phyloP scores from a whole-genome alignment of 306 rosid genomes.

The Lathyrus oleraceus region DNA sequence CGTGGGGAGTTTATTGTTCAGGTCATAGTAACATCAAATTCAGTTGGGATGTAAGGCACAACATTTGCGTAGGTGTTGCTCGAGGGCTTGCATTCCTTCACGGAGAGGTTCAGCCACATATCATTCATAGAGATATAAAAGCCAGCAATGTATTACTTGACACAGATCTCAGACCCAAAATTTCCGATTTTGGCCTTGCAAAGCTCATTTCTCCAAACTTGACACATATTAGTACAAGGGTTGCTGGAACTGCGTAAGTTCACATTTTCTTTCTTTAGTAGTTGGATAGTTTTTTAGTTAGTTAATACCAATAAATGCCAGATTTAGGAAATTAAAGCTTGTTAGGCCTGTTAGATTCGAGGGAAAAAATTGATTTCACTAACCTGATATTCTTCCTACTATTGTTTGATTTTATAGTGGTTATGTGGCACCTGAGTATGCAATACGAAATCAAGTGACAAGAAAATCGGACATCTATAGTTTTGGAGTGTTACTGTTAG shows the following conservation, averaged over 20 bases:
- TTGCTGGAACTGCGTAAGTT: conserved; percentile 46
- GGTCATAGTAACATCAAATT: conserved; percentile 57
- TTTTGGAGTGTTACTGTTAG: conserved; percentile 60
- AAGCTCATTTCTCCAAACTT: conserved; percentile 62
- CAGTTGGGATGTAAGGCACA: conserved; percentile 54
- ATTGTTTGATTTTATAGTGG: conserved; percentile 57
- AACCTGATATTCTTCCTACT: not conserved
- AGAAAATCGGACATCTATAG: conserved; percentile 82
- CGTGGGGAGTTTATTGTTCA: conserved; percentile 41
- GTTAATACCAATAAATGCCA: not conserved
- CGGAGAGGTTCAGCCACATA: conserved; percentile 67
- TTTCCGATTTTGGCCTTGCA: conserved; percentile 92
- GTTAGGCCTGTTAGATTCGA: not conserved
- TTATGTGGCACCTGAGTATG: conserved; percentile 87
- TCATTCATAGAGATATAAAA: conserved; percentile 34
- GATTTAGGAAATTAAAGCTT: not conserved
- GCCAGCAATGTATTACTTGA: conserved; percentile 60
- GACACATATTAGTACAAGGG: too few relatives aligned
- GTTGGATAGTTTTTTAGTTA: not conserved
- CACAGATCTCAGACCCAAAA: conserved; percentile 59
- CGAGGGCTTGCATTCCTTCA: conserved; percentile 75
- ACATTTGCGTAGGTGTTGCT: conserved; percentile 78
- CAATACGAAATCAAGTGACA: conserved; percentile 80
- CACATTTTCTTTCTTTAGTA: not conserved
- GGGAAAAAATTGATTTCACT: not conserved